Evolutionary conservation across 2,329 filamentous ascomycete species (phyloP), one percentile per base, ranked within the genome.

Genomic region (Ophiostoma tasmaniense): DNA sequence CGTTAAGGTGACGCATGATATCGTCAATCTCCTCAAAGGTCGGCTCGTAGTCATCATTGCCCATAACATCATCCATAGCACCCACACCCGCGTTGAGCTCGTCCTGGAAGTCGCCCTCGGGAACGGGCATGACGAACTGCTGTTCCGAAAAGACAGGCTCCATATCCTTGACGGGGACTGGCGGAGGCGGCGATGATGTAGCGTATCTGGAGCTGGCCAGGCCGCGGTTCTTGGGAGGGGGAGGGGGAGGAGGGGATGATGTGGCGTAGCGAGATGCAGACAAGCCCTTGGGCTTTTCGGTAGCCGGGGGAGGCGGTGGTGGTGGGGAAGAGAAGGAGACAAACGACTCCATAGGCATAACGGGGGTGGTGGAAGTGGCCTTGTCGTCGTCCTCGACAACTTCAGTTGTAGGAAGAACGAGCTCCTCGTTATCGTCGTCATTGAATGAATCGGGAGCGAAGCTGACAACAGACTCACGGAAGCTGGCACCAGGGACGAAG

Each of bases 21-120:
- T 90, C 92, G 80, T 97, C 93, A 74, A 97, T 93, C 76, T 97
- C 93, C 73, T 94, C 89, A 74, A 91, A 91, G 0, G 89, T 86
- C 7, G 81, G 82, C 71, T 82, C 81, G 25, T 75, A 74, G 7
- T 75, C 75, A 3, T 73, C 72, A 28, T 74, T 72, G n/a, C 71
- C 72, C 13, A 11, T 69, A 28, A 73, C 74, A n/a, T 33, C 75
- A 17, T 55, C 33, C 25, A 30, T 39, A 17, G 66, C 67, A 13
- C 59, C 37, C 22, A 73, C 73, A n/a, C 71, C 73, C 0, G 17
- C 39, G 33, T 66, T 66, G 28, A 66, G 35, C 33, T 71, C 70
- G 6, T 39, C 37, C 30, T 66, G 52, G 45, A 66, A 67, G 14
- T 64, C 50, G 35, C 37, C 37, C 17, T 69, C 67, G 8, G 67